A percentile compares a stretch with the other conserved stretches of the same genome.
Evolutionary conservation across 176 grass and related monocot species (phyloP).

Genomic region (Poa pratensis): DNA sequence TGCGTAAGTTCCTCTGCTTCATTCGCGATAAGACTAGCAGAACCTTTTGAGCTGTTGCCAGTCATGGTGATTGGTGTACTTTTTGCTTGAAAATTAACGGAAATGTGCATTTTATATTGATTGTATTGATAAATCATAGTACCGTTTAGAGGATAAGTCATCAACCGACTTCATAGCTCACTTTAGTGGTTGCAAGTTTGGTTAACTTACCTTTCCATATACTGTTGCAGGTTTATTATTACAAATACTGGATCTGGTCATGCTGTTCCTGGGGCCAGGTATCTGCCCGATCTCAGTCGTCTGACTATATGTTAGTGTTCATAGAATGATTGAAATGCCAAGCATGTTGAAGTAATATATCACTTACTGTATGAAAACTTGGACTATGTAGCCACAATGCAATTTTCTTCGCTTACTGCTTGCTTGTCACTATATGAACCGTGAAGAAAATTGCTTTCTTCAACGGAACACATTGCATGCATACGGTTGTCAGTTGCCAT

Average conservation of each 20-base stretch:
- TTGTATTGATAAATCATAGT: conserved; percentile 29
- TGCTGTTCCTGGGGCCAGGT: conserved; percentile 76
- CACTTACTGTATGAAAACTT: not conserved
- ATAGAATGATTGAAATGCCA: not conserved
- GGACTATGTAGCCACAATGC: not conserved
- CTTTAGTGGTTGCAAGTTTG: not conserved
- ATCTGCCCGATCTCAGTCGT: not conserved
- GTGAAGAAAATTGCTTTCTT: not conserved
- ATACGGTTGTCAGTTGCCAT: not conserved
- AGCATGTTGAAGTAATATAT: not conserved
- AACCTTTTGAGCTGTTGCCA: conserved; percentile 9
- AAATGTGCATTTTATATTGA: conserved; percentile 19
- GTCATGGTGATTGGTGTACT: conserved; percentile 23
- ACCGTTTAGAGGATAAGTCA: conserved; percentile 5
- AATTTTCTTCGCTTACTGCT: not conserved
- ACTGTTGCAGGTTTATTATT: conserved; percentile 88
- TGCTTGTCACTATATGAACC: conserved; percentile 10
- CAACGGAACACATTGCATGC: not conserved
- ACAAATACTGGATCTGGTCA: conserved; percentile 89
- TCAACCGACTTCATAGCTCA: not conserved
- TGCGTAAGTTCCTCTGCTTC: conserved; percentile 67
- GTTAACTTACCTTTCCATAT: conserved; percentile 23
- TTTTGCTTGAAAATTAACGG: conserved; percentile 36
- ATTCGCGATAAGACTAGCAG: not conserved
- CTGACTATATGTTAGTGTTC: conserved; percentile 11